These are phyloP conservation scores for Chytriomyces confervae DNA, from an alignment of 192 early-diverging fungal genomes.

Conservation along the genomic window DNA sequence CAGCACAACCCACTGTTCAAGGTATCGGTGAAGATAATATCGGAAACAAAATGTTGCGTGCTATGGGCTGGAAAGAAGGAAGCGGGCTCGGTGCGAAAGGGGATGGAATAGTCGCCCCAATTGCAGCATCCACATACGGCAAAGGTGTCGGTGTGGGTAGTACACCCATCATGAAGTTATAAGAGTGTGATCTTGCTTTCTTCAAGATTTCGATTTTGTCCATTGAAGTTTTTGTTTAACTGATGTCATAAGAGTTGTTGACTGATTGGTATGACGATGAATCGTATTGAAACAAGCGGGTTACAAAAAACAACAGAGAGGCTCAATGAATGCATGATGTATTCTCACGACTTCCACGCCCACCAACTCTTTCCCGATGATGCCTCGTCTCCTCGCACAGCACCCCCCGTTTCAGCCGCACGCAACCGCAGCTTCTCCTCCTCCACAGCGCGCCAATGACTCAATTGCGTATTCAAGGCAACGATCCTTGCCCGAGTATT, in stretches of 20 bases:
- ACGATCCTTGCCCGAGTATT: conserved; percentile 24
- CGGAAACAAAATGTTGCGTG: conserved; percentile 63
- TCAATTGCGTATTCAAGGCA: conserved; percentile 33
- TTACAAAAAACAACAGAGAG: too few relatives aligned
- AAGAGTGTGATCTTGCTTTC: too few relatives aligned
- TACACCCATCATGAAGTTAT: conserved; percentile 2
- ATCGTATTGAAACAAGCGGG: too few relatives aligned
- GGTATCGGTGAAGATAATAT: conserved; percentile 64
- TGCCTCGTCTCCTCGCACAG: too few relatives aligned
- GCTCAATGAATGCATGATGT: too few relatives aligned
- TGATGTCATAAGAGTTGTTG: too few relatives aligned
- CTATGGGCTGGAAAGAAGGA: conserved; percentile 75
- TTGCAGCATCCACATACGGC: conserved; percentile 20
- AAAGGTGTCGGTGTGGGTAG: conserved; percentile 30
- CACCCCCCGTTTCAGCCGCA: too few relatives aligned
- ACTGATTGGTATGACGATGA: too few relatives aligned
- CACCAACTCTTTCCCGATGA: too few relatives aligned
- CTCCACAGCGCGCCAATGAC: conserved; percentile 20
- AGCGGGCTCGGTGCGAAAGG: conserved; percentile 51
- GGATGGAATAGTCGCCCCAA: conserved; percentile 49
- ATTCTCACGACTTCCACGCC: too few relatives aligned
- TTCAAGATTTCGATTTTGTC: too few relatives aligned
- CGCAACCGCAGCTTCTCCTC: conserved; percentile 13
- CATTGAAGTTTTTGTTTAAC: too few relatives aligned
- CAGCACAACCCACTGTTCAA: conserved; percentile 1